Percentiles rank a stretch among this genome's conserved stretches.
phyloP scores from a whole-genome alignment of 1,139 yeast genomes.

The Eremothecium gossypii region DNA sequence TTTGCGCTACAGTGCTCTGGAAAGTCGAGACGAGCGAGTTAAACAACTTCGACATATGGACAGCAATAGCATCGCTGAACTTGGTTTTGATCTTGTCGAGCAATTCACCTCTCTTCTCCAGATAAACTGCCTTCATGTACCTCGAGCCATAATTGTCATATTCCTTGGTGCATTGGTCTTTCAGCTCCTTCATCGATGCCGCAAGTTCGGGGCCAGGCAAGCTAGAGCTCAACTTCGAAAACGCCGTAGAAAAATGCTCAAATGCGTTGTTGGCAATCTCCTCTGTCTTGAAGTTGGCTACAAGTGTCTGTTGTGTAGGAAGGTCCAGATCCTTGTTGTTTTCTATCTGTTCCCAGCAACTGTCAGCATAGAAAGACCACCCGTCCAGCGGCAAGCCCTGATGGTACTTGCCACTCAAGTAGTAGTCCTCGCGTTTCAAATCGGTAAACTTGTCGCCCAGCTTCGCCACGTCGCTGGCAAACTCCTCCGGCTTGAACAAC shows the following conservation, averaged over 20 bases:
- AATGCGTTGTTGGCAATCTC: conserved; percentile 48
- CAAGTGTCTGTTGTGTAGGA: conserved; percentile 92
- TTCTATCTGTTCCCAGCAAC: conserved; percentile 92
- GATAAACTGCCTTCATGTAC: conserved; percentile 57
- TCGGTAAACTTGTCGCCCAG: conserved; percentile 48
- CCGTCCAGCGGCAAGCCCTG: conserved; percentile 90
- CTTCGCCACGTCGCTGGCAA: conserved; percentile 48
- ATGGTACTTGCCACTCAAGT: conserved; percentile 65
- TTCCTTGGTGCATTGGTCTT: conserved; percentile 36
- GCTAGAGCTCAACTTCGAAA: conserved; percentile 11
- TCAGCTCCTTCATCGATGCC: conserved; percentile 34
- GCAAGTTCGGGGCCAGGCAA: conserved; percentile 36
- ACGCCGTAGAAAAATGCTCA: conserved; percentile 19
- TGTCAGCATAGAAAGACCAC: conserved; percentile 86
- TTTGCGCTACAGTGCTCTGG: conserved; percentile 11
- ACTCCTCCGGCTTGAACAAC: conserved; percentile 66
- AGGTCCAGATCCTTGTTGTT: conserved; percentile 85
- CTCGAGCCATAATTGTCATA: conserved; percentile 68
- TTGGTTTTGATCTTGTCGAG: conserved; percentile 37
- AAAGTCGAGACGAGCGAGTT: conserved; percentile 10
- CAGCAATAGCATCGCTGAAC: conserved; percentile 30
- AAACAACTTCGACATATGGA: conserved; percentile 9
- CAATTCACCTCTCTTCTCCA: conserved; percentile 48
- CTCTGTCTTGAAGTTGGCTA: conserved; percentile 90
- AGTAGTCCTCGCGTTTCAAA: conserved; percentile 26